Evolutionary conservation across 495 filamentous ascomycete genomes (phyloP), one percentile per base, ranked within the genome.

Genomic region (Pseudotulostoma volvatum): DNA sequence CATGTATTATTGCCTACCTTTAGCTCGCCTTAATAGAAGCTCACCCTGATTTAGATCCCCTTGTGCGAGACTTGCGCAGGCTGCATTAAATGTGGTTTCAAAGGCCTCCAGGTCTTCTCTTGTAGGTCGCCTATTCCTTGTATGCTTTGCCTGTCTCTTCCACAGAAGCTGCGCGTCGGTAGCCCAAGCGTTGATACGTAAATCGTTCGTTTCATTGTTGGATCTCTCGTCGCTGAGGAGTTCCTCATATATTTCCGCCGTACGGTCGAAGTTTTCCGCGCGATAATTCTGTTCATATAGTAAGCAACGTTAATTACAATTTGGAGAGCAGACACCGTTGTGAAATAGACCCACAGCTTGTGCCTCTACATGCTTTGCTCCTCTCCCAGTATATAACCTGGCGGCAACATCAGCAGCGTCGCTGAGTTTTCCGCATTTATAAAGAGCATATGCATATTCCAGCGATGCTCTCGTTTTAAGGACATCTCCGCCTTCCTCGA

Each of bases 61-160:
- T 42, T 77, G 68, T 7, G 84, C 84, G 51, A 96, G 81, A 52
- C 77, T 79, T 32, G 71, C 71, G 53, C 88, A 96, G 16, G 87
- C 92, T 5, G 79, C 77, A 63, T 97, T 97, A 59, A 87, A 97
- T 0, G 84, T 73, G 3, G 80, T 92, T 58, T 97, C 90, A 47
- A 96, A 97, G 2, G 78, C 77, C 51, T 95, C 84, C 33, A 93
- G 56, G 49, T 93, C 84, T 40, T 85, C 83, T 42, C 77, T 67
- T 13, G 61, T 65, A 9, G 76, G 66, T 51, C 81, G 71, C 43
- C 67, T 71, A 31, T 60, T 54, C 38, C 55, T 57, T 25, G 69
- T 69, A 13, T 70, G 52, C 39, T 71, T 58, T 13, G 68, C 59
- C 31, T 70, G 55, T 32, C 77, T 78, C 42, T 75, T 68, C 87